Evolutionary conservation across 768 basidiomycete species (phyloP).

Genomic region (Termitomyces sp.): DNA sequence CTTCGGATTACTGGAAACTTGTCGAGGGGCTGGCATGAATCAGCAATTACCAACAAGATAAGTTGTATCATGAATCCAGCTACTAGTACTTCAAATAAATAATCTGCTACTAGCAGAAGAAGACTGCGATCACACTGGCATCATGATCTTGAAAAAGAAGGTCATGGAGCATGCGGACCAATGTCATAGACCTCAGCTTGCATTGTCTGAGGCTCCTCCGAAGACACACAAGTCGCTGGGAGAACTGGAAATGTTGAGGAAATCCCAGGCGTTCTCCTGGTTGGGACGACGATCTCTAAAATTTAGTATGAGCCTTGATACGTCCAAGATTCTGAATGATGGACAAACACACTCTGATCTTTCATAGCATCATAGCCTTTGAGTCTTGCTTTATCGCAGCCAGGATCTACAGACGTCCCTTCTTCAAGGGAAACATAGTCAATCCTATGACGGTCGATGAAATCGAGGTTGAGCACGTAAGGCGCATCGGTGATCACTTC

Average conservation of each 20-base stretch:
- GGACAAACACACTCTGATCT: constrained; percentile 8
- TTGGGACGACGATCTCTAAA: constrained; percentile 16
- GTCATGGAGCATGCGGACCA: neutral
- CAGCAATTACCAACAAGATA: neutral
- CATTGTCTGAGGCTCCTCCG: neutral
- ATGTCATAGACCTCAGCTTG: constrained; percentile 8
- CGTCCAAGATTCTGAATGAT: neutral
- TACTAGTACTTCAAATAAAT: neutral
- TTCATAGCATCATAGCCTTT: constrained; percentile 18
- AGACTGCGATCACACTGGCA: neutral
- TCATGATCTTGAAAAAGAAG: neutral
- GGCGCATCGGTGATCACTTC: constrained; percentile 89
- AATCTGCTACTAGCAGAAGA: neutral
- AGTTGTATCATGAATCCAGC: neutral
- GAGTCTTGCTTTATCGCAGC: constrained; percentile 40
- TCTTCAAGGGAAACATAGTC: constrained; percentile 98
- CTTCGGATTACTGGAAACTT: too few relatives aligned
- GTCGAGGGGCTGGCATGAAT: too few relatives aligned
- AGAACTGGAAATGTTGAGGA: neutral
- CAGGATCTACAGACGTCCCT: constrained; percentile 77
- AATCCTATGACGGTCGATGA: constrained; percentile 81
- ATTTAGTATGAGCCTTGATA: neutral
- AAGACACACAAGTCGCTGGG: constrained; percentile 1
- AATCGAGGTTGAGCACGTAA: constrained; percentile 81
- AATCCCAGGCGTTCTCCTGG: constrained; percentile 11